These are phyloP conservation scores for Vaccinium macrocarpon DNA, from an alignment of 148 eudicot genomes.

Conservation along the genomic window DNA sequence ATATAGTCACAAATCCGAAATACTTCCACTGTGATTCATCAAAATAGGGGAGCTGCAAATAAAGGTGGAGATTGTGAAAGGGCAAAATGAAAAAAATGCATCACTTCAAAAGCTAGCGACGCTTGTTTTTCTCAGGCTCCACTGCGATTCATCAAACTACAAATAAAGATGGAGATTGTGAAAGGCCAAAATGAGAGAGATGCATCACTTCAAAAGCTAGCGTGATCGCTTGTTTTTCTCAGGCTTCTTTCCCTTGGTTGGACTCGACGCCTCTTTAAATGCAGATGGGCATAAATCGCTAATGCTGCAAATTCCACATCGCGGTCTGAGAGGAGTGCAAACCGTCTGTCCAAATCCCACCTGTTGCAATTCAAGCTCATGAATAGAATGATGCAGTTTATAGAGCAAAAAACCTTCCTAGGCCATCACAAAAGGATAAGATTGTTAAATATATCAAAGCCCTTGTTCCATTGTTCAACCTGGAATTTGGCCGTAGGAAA, in stretches of 20 bases:
- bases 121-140: constrained; percentile 14
- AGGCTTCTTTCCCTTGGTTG: constrained; percentile 55
- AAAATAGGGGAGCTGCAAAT: neutral
- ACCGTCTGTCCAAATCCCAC: constrained; percentile 96
- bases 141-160: neutral
- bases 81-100: neutral
- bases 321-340: constrained; percentile 84
- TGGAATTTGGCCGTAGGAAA: neutral
- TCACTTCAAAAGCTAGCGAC: constrained; percentile 11
- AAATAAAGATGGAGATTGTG: neutral
- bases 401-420: neutral
- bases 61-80: neutral
- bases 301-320: constrained; percentile 58
- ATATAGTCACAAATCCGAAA: neutral
- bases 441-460: neutral
- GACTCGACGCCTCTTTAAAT: constrained; percentile 65
- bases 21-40: neutral
- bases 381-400: neutral
- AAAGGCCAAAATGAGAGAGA: neutral
- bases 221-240: constrained; percentile 8
- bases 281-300: constrained; percentile 80
- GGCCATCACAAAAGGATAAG: neutral
- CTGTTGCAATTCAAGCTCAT: constrained; percentile 27
- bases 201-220: constrained; percentile 16
- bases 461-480: neutral